Percentiles rank a stretch among this genome's conserved stretches.
These are phyloP conservation scores for Ceriops zippeliana DNA, from an alignment of 345 rosid species.

Conservation along the genomic window DNA sequence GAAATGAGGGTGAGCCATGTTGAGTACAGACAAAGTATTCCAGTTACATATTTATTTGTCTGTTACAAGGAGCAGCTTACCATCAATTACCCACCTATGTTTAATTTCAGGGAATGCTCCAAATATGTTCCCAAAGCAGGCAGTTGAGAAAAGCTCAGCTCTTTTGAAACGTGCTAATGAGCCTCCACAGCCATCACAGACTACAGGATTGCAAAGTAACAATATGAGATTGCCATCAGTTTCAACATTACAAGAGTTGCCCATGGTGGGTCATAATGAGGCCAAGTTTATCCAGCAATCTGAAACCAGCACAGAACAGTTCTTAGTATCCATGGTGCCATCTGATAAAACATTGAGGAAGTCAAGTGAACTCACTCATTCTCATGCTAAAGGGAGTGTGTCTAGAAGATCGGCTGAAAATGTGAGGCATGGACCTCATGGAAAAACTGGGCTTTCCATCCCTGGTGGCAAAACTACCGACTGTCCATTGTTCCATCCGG, in stretches of 20 bases:
- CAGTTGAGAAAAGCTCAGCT: slow-evolving; percentile 37
- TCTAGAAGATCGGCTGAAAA: slow-evolving; percentile 27
- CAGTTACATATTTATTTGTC: slow-evolving; percentile 2
- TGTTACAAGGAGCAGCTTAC: slow-evolving; percentile 16
- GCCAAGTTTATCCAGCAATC: slow-evolving; percentile 31
- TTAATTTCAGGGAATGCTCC: slow-evolving; percentile 38
- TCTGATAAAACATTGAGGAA: slow-evolving; percentile 31
- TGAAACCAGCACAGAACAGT: slow-evolving; percentile 34
- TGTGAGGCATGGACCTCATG: slow-evolving; percentile 22
- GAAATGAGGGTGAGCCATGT: slow-evolving; percentile 51
- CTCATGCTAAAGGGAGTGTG: slow-evolving; percentile 27
- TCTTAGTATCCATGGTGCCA: slow-evolving; percentile 21
- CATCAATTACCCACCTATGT: slow-evolving; percentile 15
- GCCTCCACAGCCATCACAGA: slow-evolving; percentile 24
- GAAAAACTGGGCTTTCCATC: slow-evolving; percentile 25
- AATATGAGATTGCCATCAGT: slow-evolving; percentile 29
- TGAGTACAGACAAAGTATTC: slow-evolving; percentile 11
- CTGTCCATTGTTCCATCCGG: slow-evolving; percentile 26
- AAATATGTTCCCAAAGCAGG: slow-evolving; percentile 33
- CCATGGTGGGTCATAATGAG: slow-evolving; percentile 32
- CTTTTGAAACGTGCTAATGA: slow-evolving; percentile 37
- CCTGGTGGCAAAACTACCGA: slow-evolving; percentile 29
- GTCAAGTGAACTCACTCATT: slow-evolving; percentile 33
- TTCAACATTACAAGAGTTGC: slow-evolving; percentile 31
- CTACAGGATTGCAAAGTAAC: slow-evolving; percentile 32